Base-by-base conservation (phyloP, 192 early-diverging fungal species). In the Backusella liffmaniae region DNA sequence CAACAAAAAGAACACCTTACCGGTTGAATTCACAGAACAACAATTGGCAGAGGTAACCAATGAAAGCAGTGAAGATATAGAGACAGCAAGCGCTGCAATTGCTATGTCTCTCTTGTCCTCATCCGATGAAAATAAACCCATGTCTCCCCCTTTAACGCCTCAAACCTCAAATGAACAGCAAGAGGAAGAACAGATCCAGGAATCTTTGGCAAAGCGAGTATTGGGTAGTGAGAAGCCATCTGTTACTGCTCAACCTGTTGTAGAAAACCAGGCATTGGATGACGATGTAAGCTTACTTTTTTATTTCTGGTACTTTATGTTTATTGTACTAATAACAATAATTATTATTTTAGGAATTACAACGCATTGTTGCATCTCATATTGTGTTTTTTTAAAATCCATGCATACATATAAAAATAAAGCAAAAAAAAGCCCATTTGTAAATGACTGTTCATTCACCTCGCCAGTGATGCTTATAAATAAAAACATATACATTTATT, bases 281-380 rank as follows among this genome's bases (percentile, higher is more conserved):
- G 73, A 74, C 13, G 73, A 74, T 21, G 73, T 74, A 67, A 74
- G 41, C 29, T 6, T 30, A 0, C 23, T 23, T 32, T 36, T 34
- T 21, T 59, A 59, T 1, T 9, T 12, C 37, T 39, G 32, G 32
- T 32, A 10, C 1, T 37, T 21, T 21, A n/a, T 30, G 34, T 12
- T 66, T 9, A 5, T 26, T 71, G 51, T 6, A 5, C 56, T 34
- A 32, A 32, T 68, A 26, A 44, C 10, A 23, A n/a, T 32, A 21
- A 36, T 35, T 73, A 35, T 34, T 73, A 56, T 53, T 68, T 26
- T 56, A 76, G 75, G 75, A 76, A 69, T 66, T 76, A 29, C 75
- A 76, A 70, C 66, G 75, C 26, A 76, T 76, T 39, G 75, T 76
- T 21, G 75, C 75, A 5, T 39, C 67, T 56, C 75, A 76, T 69